Percentiles rank a stretch among this genome's conserved stretches.
These are phyloP conservation scores for Fusarium fracticaudum DNA, from an alignment of 2,329 filamentous ascomycete species.

Conservation along the genomic window DNA sequence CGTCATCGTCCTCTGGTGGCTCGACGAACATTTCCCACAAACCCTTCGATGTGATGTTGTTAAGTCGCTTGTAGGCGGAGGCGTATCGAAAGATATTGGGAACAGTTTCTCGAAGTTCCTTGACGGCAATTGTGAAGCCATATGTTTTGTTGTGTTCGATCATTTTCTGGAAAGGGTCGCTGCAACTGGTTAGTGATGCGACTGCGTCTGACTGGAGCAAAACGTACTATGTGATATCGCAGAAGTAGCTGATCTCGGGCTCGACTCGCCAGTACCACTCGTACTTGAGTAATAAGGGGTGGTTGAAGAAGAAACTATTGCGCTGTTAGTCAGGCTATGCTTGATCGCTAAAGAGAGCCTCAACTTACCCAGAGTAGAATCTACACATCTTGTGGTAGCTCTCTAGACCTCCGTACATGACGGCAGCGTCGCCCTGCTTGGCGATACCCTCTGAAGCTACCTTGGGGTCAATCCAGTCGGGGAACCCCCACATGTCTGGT, in stretches of 20 bases:
- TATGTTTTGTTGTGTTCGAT: conserved; percentile 95
- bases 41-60: conserved; percentile 90
- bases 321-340: conserved; percentile 33
- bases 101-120: conserved; percentile 96
- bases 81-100: conserved; percentile 99
- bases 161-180: conserved; percentile 97
- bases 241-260: conserved; percentile 99
- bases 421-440: conserved; percentile 94
- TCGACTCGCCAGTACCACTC: conserved; percentile 99
- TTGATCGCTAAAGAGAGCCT: background rate
- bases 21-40: conserved; percentile 99
- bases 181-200: conserved; percentile 48
- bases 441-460: conserved; percentile 95
- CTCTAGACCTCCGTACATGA: conserved; percentile 99
- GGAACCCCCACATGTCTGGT: conserved; percentile 92
- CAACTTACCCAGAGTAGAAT: conserved; percentile 91
- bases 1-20: conserved; percentile 70
- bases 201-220: background rate
- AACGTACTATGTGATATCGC: conserved; percentile 93
- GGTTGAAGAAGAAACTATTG: conserved; percentile 90
- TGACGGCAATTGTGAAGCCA: conserved; percentile 98
- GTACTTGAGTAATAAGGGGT: conserved; percentile 93
- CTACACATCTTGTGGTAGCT: conserved; percentile 99
- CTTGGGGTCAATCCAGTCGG: conserved; percentile 94
- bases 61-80: conserved; percentile 93